Evolutionary conservation across 805 yeast species (phyloP).

Genomic region (Suhomyces emberorum): DNA sequence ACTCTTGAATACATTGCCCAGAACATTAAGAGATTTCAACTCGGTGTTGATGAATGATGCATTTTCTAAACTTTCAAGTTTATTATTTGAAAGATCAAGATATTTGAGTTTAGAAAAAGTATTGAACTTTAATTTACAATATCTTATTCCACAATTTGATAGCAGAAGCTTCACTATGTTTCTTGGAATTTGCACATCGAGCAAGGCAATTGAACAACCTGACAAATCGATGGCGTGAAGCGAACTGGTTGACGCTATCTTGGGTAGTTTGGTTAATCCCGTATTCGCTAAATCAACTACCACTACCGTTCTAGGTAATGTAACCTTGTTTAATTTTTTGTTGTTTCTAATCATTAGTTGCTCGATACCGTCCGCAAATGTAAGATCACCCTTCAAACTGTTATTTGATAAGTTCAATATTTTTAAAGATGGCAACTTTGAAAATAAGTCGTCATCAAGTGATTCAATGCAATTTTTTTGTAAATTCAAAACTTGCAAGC

Average conservation of each 20-base stretch:
- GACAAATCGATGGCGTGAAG: neutral
- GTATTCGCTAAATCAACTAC: neutral
- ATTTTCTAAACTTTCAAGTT: neutral
- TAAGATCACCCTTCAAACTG: neutral
- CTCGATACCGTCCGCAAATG: neutral
- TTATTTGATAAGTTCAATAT: constrained; percentile 2
- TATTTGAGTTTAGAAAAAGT: neutral
- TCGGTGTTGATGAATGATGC: constrained; percentile 1
- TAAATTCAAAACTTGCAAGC: neutral
- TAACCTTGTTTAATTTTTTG: neutral
- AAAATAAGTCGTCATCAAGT: neutral
- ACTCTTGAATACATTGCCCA: constrained; percentile 3
- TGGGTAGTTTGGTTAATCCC: neutral
- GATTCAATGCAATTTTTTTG: neutral
- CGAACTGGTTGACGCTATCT: neutral
- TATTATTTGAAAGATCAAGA: constrained; percentile 1
- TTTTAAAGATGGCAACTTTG: constrained; percentile 1
- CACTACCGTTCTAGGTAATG: neutral
- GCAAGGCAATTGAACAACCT: neutral
- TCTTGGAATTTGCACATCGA: neutral
- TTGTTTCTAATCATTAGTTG: neutral
- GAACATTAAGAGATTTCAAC: constrained; percentile 3
- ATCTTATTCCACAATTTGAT: neutral
- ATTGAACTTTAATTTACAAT: neutral
- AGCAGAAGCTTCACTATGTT: neutral